phyloP scores from a whole-genome alignment of 331 rosid genomes.

The Quercus tomentella region DNA sequence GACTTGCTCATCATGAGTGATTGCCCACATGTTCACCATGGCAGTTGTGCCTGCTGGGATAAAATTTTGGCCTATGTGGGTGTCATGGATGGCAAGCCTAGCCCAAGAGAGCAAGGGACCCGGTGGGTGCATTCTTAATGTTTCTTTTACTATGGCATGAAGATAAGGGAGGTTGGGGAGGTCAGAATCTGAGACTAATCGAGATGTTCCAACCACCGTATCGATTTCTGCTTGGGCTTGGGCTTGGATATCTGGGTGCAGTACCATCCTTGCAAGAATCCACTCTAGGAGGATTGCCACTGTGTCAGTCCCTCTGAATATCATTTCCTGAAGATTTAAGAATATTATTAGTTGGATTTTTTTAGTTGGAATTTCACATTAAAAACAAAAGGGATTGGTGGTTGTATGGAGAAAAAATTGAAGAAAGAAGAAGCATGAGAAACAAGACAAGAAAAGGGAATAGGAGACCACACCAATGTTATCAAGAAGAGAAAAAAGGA shows the following conservation, averaged over 20 bases:
- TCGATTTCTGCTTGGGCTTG: conserved; percentile 57
- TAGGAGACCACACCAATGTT: neutral
- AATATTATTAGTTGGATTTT: neutral
- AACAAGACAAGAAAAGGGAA: neutral
- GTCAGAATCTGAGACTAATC: conserved; percentile 41
- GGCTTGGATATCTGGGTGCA: conserved; percentile 67
- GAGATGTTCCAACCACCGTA: neutral
- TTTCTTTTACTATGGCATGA: conserved; percentile 65
- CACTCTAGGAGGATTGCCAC: conserved; percentile 85
- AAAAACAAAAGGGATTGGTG: neutral
- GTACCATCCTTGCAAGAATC: conserved; percentile 78
- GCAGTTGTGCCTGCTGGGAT: conserved; percentile 71
- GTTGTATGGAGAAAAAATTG: too few species aligned
- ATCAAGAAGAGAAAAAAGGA: neutral
- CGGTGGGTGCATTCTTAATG: conserved; percentile 72
- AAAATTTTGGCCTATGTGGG: conserved; percentile 34
- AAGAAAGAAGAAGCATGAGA: neutral
- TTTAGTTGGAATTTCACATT: neutral
- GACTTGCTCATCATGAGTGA: conserved; percentile 46
- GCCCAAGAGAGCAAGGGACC: conserved; percentile 93
- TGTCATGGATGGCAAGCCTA: conserved; percentile 59
- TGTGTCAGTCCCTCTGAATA: conserved; percentile 86
- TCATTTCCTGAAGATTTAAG: conserved; percentile 59
- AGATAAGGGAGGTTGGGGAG: conserved; percentile 53
- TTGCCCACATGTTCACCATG: conserved; percentile 85